Base-by-base conservation (phyloP, 2,329 filamentous ascomycete species). In the Aspergillus calidoustus region DNA sequence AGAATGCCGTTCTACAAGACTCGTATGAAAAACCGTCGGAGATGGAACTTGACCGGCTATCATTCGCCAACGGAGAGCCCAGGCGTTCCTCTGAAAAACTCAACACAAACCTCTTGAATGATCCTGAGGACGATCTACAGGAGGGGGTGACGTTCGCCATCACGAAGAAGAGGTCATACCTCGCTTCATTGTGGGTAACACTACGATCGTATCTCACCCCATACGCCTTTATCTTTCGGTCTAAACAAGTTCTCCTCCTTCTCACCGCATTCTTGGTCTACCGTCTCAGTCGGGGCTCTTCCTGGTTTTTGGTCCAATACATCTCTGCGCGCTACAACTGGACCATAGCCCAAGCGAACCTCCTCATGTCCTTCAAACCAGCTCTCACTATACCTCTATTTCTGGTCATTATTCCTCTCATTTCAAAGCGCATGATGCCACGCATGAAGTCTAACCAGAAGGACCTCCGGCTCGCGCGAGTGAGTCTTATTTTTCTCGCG, bases 281-380 rank as follows among this genome's bases (percentile, higher is more conserved):
- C 65, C 76, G 80, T n/a, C 71, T 84, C 7, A 81, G 80, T 54
- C 76, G 81, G 28, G 81, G 82, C 52, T 79, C 80, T 9, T 72
- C 80, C 17, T 79, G 76, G 64, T 76, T 84, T 57, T 68, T 84
- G 15, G 74, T 83, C n/a, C 80, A 82, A 60, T 84, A 84, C 66
- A 80, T 83, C 19, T 84, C 82, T 1, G 81, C 80, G n/a, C 75
- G 82, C 25, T 84, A 83, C 59, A 67, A 70, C 25, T 84, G 82
- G 80, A 77, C 79, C 38, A 73, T 84, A 19, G 79, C 81, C 0
- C 65, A 73, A 51, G 72, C 79, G 55, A 80, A 79, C 48, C 68
- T 79, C 59, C 69, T 83, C 22, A 73, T 81, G 4, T 81, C 81
- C 0, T 76, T 82, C 54, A 80, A 81, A 60, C 80, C 81, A 2